A percentile compares a stretch with the other conserved stretches of the same genome.
Conservation (phyloP, 345 rosid genomes). For the Salix caprea region DNA sequence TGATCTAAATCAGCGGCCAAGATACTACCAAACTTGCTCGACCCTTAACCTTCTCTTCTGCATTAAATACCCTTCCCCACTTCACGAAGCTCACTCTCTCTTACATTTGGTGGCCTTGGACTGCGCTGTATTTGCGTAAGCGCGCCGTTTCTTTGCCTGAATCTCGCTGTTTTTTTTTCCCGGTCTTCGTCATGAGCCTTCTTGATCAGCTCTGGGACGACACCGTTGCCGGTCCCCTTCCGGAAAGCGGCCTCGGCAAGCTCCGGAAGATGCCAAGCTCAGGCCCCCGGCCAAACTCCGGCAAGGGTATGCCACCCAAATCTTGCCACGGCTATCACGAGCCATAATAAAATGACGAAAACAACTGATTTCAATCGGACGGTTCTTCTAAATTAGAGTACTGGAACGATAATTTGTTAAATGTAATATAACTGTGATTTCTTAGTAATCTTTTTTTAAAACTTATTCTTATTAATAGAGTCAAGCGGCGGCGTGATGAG, state of each 20-base stretch:
- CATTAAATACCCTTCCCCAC: conserved; percentile 28
- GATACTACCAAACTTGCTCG: conserved; percentile 23
- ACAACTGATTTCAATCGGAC: not conserved
- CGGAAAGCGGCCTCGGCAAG: conserved; percentile 92
- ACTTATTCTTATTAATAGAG: conserved; percentile 31
- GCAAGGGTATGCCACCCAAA: conserved; percentile 64
- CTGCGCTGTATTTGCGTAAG: not conserved
- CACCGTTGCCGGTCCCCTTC: conserved; percentile 92
- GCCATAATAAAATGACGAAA: not conserved
- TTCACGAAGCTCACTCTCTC: not conserved
- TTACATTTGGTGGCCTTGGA: not conserved
- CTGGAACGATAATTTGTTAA: not conserved
- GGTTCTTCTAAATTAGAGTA: not conserved
- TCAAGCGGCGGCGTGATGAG: conserved; percentile 42
- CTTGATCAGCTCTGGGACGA: conserved; percentile 98
- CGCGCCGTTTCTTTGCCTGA: not conserved
- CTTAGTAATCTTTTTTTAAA: not conserved
- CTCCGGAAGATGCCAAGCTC: conserved; percentile 70
- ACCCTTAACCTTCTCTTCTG: conserved; percentile 13
- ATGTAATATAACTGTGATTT: not conserved
- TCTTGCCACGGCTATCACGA: not conserved
- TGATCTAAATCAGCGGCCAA: conserved; percentile 37
- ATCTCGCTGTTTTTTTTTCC: not conserved
- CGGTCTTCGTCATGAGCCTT: conserved; percentile 53
- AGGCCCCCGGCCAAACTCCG: conserved; percentile 58